These are phyloP conservation scores for Circinella minor DNA, from an alignment of 371 early-diverging fungal species.

Conservation along the genomic window DNA sequence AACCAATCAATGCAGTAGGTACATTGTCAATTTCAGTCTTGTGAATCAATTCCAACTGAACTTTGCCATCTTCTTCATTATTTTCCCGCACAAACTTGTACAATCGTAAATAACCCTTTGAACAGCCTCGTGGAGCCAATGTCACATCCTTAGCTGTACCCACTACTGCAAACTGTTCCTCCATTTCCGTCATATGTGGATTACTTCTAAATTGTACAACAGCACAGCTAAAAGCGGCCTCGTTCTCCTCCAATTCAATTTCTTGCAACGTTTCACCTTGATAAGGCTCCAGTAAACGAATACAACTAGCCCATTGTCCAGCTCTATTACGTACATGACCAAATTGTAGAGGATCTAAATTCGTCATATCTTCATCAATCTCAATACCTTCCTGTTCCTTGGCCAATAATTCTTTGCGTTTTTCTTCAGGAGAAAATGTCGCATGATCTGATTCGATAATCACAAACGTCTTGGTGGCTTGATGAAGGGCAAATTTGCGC, in stretches of 20 bases:
- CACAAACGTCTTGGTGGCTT: constrained; percentile 79
- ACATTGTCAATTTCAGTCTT: constrained; percentile 86
- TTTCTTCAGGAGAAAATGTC: constrained; percentile 71
- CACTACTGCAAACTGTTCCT: constrained; percentile 73
- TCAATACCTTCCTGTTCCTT: constrained; percentile 62
- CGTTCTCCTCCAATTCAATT: constrained; percentile 84
- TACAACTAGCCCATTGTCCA: constrained; percentile 90
- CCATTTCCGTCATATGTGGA: constrained; percentile 40
- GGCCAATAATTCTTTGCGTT: constrained; percentile 54
- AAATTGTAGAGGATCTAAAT: constrained; percentile 61
- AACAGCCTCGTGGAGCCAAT: constrained; percentile 74
- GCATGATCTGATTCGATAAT: constrained; percentile 89
- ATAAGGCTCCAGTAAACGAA: constrained; percentile 86
- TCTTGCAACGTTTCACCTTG: constrained; percentile 73
- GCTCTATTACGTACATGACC: constrained; percentile 71
- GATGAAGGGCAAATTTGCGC: constrained; percentile 78
- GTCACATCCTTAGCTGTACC: constrained; percentile 84
- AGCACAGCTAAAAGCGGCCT: constrained; percentile 87
- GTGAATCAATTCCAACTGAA: constrained; percentile 79
- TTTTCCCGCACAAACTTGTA: constrained; percentile 64
- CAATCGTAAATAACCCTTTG: constrained; percentile 74
- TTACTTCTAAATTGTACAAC: constrained; percentile 75
- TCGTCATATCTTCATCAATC: constrained; percentile 52
- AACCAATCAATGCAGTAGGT: constrained; percentile 82
- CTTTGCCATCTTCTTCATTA: constrained; percentile 54